phyloP scores from a whole-genome alignment of 2,329 filamentous ascomycete species.

The Colletotrichum abscissum region DNA sequence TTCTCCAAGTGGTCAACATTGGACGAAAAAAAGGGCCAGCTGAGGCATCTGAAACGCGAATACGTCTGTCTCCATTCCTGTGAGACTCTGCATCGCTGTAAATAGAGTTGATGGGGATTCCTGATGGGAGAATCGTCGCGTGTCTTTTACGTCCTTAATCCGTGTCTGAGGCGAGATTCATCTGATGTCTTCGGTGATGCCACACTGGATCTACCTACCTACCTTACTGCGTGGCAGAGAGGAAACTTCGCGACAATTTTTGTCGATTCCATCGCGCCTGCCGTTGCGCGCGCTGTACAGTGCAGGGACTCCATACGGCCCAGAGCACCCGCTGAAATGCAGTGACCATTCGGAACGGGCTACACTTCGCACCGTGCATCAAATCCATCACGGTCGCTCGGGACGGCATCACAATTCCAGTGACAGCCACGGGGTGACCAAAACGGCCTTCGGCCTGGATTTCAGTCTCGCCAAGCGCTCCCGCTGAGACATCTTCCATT shows the following conservation, averaged over 20 bases:
- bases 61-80: constrained; percentile 8
- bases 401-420: constrained; percentile 25
- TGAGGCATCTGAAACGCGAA: constrained; percentile 23
- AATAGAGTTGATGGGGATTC: background rate
- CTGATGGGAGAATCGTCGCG: background rate
- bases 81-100: background rate
- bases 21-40: constrained; percentile 6
- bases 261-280: background rate
- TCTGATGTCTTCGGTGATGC: background rate
- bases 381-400: constrained; percentile 21
- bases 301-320: background rate
- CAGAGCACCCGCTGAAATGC: background rate
- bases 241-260: background rate
- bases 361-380: constrained; percentile 28
- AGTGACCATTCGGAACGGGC: background rate
- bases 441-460: background rate
- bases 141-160: background rate
- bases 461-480: background rate
- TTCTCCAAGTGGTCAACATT: background rate
- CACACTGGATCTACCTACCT: background rate
- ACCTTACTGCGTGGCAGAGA: background rate
- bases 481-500: background rate
- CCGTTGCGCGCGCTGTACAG: background rate
- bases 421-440: background rate
- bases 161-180: background rate